Conservation (phyloP, 2,329 filamentous ascomycete genomes). For the Dactylonectria estremocensis region DNA sequence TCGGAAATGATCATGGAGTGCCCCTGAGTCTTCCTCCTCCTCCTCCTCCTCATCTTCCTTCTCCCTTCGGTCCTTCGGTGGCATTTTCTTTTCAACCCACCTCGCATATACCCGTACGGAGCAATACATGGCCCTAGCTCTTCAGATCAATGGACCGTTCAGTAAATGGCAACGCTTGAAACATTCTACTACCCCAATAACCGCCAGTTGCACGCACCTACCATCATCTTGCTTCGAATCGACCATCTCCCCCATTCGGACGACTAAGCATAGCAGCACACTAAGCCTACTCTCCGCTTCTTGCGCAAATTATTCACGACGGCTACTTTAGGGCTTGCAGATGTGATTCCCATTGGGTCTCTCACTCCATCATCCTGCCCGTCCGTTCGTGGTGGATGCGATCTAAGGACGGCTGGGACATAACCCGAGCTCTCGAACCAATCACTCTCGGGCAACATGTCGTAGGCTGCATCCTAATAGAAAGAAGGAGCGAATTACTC, state of each 20-base stretch:
- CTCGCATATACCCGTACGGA: slow-evolving; percentile 4
- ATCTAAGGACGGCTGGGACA: slow-evolving; percentile 6
- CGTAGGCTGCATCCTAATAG: background rate
- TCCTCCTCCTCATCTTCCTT: background rate
- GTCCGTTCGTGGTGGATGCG: slow-evolving; percentile 1
- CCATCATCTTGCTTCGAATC: slow-evolving; percentile 12
- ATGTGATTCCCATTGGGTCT: slow-evolving; percentile 2
- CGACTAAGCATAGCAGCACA: background rate
- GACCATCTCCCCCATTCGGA: background rate
- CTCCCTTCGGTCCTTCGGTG: too few relatives aligned
- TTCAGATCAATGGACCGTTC: slow-evolving; percentile 16
- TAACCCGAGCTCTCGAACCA: background rate
- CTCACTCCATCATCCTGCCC: background rate
- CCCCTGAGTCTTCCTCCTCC: background rate
- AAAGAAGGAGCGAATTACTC: background rate
- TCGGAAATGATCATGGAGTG: background rate
- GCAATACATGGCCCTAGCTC: slow-evolving; percentile 12
- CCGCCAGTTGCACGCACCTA: background rate
- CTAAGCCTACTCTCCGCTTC: background rate
- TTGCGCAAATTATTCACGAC: slow-evolving; percentile 6
- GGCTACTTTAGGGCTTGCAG: slow-evolving; percentile 2
- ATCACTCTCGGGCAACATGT: slow-evolving; percentile 9
- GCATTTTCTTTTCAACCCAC: slow-evolving; percentile 1
- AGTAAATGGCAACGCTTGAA: slow-evolving; percentile 24
- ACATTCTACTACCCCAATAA: background rate